phyloP scores from a whole-genome alignment of 73 alveolate species.

The Paramecium caudatum region DNA sequence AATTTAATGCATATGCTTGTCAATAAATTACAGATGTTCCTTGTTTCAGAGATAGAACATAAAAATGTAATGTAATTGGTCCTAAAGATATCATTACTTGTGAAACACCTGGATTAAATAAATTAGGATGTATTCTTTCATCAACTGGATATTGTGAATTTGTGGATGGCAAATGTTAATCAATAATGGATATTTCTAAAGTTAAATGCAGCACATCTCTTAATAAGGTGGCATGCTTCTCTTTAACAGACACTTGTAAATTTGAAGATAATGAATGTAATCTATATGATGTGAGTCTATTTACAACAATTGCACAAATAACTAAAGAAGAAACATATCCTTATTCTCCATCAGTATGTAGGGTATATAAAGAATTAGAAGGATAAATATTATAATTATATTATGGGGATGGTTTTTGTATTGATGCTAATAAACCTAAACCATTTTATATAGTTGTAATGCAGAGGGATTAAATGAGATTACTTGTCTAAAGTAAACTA shows the following conservation, averaged over 20 bases:
- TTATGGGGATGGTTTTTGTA: constrained; percentile 35
- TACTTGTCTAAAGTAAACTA: constrained; percentile 23
- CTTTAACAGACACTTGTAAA: background rate
- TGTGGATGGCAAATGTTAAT: background rate
- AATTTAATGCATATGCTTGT: background rate
- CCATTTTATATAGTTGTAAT: constrained; percentile 8
- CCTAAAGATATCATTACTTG: background rate
- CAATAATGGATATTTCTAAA: background rate
- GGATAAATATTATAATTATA: background rate
- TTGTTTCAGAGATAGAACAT: constrained; percentile 21
- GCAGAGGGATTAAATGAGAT: constrained; percentile 10
- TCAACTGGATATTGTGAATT: constrained; percentile 20
- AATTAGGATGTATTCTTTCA: background rate
- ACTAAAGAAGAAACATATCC: background rate
- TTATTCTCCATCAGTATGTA: constrained; percentile 1
- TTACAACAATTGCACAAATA: constrained; percentile 16
- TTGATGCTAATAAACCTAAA: background rate
- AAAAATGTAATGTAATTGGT: background rate
- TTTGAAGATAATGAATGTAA: constrained; percentile 12
- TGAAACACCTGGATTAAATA: constrained; percentile 48
- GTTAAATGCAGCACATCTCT: background rate
- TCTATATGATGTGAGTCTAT: constrained; percentile 3
- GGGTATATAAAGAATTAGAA: constrained; percentile 2
- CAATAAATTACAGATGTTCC: background rate
- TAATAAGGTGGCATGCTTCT: constrained; percentile 17